Evolutionary conservation across 1,284 basidiomycete genomes (phyloP).

Genomic region (Athelia sp.): DNA sequence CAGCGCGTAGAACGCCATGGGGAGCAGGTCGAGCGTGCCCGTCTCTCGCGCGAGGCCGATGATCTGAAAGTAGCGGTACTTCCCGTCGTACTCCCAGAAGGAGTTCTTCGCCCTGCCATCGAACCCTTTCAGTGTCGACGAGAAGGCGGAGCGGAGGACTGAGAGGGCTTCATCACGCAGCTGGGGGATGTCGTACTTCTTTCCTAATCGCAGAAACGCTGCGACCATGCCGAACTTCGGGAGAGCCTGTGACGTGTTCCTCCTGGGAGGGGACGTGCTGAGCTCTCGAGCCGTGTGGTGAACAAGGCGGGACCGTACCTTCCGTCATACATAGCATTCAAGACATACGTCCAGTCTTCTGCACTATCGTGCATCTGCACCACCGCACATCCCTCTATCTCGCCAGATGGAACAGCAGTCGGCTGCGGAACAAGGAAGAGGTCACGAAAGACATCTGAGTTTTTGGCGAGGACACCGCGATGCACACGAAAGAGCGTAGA

Average conservation of each 20-base stretch:
- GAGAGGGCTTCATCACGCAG: not conserved
- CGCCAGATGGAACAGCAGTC: not conserved
- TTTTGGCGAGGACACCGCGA: not conserved
- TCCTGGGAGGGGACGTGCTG: not conserved
- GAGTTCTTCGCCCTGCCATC: not conserved
- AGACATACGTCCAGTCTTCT: not conserved
- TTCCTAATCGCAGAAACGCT: conserved; percentile 1
- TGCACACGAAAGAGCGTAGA: not conserved
- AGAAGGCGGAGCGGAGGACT: not conserved
- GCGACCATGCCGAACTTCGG: not conserved
- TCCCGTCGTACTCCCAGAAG: not conserved
- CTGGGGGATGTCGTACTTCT: not conserved
- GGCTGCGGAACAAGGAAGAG: not conserved
- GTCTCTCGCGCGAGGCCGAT: conserved; percentile 1
- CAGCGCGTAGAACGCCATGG: not conserved
- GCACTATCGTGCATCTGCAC: not conserved
- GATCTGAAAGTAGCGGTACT: not conserved
- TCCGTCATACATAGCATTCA: not conserved
- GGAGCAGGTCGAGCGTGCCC: not conserved
- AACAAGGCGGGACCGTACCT: not conserved
- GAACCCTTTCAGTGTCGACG: not conserved
- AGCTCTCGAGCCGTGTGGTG: not conserved
- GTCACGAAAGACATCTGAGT: not conserved
- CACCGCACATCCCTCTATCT: conserved; percentile 1
- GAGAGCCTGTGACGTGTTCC: not conserved